phyloP scores from a whole-genome alignment of 768 basidiomycete species.

The Rhodotorula babjevae region DNA sequence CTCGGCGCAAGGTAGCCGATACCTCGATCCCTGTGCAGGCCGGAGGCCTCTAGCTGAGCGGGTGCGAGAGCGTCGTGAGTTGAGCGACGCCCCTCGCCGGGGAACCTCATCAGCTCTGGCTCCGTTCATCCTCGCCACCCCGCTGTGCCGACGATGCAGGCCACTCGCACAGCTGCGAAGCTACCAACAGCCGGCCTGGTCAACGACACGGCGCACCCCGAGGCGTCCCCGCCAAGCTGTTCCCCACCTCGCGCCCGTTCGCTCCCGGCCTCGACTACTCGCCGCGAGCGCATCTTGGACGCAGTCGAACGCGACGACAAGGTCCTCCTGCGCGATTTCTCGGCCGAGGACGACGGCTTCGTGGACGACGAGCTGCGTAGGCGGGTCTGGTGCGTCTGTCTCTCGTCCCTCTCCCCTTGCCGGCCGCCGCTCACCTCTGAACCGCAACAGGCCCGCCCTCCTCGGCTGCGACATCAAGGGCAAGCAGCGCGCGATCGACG shows the following conservation, averaged over 20 bases:
- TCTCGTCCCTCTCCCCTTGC: no score
- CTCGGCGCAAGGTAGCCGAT: neutral
- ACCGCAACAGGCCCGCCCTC: slow-evolving; percentile 28
- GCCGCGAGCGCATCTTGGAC: slow-evolving; percentile 33
- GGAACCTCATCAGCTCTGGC: neutral
- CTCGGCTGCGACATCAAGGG: slow-evolving; percentile 6
- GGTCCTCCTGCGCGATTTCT: slow-evolving; percentile 40
- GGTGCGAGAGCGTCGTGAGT: no score
- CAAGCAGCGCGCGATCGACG: slow-evolving; percentile 1
- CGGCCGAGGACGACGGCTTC: slow-evolving; percentile 46
- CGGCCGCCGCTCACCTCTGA: neutral
- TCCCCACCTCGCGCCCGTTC: neutral
- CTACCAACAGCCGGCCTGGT: no score
- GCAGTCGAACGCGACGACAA: slow-evolving; percentile 43
- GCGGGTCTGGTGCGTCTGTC: slow-evolving; percentile 44
- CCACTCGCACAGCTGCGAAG: neutral
- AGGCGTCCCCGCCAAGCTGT: neutral
- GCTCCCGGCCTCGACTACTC: neutral
- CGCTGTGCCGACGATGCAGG: neutral
- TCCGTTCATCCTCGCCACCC: no score
- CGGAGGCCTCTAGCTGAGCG: neutral
- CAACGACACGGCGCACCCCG: neutral
- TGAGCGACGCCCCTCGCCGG: no score
- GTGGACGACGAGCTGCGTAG: slow-evolving; percentile 43
- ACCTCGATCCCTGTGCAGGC: neutral